These are phyloP conservation scores for Penicillium palitans DNA, from an alignment of 2,329 filamentous ascomycete species.

Conservation along the genomic window DNA sequence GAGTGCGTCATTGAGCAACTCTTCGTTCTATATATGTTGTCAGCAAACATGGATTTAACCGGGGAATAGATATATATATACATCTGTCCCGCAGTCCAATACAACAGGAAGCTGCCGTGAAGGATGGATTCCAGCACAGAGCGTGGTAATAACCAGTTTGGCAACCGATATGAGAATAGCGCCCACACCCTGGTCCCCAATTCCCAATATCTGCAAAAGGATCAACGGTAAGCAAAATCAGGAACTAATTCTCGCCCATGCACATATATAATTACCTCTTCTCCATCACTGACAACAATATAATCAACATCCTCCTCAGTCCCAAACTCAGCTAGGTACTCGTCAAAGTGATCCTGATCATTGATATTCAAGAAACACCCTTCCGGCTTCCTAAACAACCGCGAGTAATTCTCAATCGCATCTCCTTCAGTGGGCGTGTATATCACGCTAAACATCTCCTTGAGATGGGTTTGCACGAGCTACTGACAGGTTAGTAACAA, in stretches of 20 bases:
- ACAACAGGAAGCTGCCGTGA: conserved; percentile 76
- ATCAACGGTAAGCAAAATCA: conserved; percentile 25
- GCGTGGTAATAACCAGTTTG: conserved; percentile 77
- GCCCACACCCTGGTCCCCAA: conserved; percentile 85
- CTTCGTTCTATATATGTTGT: conserved; percentile 57
- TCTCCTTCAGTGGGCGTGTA: conserved; percentile 91
- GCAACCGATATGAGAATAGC: conserved; percentile 81
- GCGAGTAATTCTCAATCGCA: conserved; percentile 80
- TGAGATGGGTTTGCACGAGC: conserved; percentile 73
- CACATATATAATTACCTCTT: conserved; percentile 41
- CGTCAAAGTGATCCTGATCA: conserved; percentile 64
- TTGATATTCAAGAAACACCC: conserved; percentile 79
- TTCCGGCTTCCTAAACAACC: conserved; percentile 73
- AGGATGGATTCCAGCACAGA: conserved; percentile 85
- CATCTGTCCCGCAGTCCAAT: conserved; percentile 80
- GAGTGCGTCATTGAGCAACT: conserved; percentile 70
- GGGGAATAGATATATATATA: conserved; percentile 22
- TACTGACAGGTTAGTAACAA: conserved; percentile 33
- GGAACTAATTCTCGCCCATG: too few relatives aligned
- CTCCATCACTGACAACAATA: conserved; percentile 77
- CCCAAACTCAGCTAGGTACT: conserved; percentile 68
- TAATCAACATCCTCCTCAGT: conserved; percentile 75
- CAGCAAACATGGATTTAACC: background rate
- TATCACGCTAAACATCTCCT: conserved; percentile 87
- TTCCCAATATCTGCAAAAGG: conserved; percentile 72